Evolutionary conservation across 441 rosid species (phyloP).

Genomic region (Brassica balearica): DNA sequence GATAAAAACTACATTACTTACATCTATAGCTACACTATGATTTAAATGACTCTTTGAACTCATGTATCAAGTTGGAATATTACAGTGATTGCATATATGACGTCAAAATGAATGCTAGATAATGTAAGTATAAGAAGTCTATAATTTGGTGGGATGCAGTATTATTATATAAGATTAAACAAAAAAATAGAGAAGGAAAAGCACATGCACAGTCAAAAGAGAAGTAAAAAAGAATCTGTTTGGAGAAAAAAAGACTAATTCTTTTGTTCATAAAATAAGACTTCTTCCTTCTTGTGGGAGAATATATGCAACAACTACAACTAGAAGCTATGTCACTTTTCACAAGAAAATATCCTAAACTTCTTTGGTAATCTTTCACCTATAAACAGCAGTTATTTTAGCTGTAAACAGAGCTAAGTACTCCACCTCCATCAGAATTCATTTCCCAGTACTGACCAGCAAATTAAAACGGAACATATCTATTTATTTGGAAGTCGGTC

Average conservation of each 20-base stretch:
- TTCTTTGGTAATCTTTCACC: slow-evolving; percentile 25
- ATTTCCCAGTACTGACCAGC: slow-evolving; percentile 16
- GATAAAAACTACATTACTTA: too few species aligned
- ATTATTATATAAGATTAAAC: too few species aligned
- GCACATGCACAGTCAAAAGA: background rate
- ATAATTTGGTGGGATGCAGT: background rate
- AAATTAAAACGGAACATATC: background rate
- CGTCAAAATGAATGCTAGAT: background rate
- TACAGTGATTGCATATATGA: too few species aligned
- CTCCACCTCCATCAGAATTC: slow-evolving; percentile 19
- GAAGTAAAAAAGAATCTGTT: background rate
- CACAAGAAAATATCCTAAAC: slow-evolving; percentile 26
- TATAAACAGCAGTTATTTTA: slow-evolving; percentile 15
- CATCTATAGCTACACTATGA: too few species aligned
- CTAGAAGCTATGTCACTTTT: slow-evolving; percentile 2
- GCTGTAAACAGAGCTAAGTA: slow-evolving; percentile 31
- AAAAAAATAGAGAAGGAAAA: too few species aligned
- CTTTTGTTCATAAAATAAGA: too few species aligned
- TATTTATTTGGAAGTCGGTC: background rate
- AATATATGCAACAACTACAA: slow-evolving; percentile 40
- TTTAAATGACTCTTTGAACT: too few species aligned
- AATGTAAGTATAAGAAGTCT: background rate
- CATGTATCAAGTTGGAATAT: too few species aligned
- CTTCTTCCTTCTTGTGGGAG: slow-evolving; percentile 14
- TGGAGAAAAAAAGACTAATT: background rate